Percentiles rank a stretch among this genome's conserved stretches.
Conservation (phyloP, 1,284 basidiomycete genomes). For the Jaminaea rosea region DNA sequence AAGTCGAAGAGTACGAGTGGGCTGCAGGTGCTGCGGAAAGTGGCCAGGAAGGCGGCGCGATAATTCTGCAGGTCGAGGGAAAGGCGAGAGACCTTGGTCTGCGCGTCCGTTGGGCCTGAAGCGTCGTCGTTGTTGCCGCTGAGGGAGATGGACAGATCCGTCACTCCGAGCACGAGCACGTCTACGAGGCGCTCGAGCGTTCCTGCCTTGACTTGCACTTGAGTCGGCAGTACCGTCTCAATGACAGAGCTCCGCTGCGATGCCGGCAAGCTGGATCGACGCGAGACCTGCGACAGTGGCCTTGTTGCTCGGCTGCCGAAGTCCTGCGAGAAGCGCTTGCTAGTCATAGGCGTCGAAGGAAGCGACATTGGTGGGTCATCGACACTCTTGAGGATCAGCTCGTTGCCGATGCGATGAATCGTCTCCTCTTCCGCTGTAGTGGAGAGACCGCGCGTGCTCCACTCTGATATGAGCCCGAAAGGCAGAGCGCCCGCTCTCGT, state of each 20-base stretch:
- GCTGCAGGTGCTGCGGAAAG: constrained; percentile 29
- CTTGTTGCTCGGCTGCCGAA: constrained; percentile 18
- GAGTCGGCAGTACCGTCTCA: constrained; percentile 21
- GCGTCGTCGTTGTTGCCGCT: constrained; percentile 14
- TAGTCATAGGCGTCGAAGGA: constrained; percentile 24
- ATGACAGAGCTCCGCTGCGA: constrained; percentile 37
- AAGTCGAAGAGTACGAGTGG: constrained; percentile 37
- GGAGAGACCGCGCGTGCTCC: constrained; percentile 7
- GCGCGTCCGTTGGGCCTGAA: too few relatives aligned
- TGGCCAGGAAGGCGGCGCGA: constrained; percentile 34
- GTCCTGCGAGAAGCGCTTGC: constrained; percentile 38
- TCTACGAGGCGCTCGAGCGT: constrained; percentile 40
- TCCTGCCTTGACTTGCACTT: constrained; percentile 31
- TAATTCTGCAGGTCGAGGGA: constrained; percentile 29
- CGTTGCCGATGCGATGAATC: constrained; percentile 22
- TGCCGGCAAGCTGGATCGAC: constrained; percentile 35
- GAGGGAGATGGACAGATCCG: constrained; percentile 23
- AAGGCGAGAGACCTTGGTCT: constrained; percentile 17
- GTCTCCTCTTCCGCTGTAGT: background rate
- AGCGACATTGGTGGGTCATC: constrained; percentile 21
- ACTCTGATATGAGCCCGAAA: constrained; percentile 25
- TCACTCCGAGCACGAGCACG: constrained; percentile 39
- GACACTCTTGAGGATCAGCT: constrained; percentile 21
- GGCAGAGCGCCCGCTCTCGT: too few relatives aligned
- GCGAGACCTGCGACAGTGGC: constrained; percentile 30